Percentiles rank a stretch among this genome's conserved stretches.
Evolutionary conservation across 2,329 filamentous ascomycete species (phyloP).

Genomic region (Hymenotorrendiella dingleyae): DNA sequence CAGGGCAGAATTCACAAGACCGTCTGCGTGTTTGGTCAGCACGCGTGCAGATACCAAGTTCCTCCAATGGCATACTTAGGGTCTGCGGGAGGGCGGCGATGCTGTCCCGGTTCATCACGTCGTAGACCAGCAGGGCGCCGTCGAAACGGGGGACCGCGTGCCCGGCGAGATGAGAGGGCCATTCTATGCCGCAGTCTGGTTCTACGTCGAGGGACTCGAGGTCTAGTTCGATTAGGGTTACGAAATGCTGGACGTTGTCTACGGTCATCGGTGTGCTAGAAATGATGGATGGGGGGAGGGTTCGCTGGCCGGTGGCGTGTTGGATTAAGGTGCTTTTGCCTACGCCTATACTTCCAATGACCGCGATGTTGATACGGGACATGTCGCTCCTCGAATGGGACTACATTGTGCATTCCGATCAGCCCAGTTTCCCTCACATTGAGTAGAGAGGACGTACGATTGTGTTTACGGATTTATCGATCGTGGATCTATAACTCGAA

Average conservation of each 20-base stretch:
- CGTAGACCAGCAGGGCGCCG: slow-evolving; percentile 79
- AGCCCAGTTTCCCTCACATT: slow-evolving; percentile 6
- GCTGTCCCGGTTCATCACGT: slow-evolving; percentile 73
- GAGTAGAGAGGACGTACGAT: slow-evolving; percentile 18
- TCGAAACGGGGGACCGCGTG: slow-evolving; percentile 70
- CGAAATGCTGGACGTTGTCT: slow-evolving; percentile 51
- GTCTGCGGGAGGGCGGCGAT: slow-evolving; percentile 69
- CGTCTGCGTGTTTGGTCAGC: slow-evolving; percentile 46
- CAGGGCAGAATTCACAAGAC: slow-evolving; percentile 64
- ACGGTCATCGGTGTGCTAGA: slow-evolving; percentile 53
- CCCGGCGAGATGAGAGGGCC: slow-evolving; percentile 64
- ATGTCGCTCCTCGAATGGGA: slow-evolving; percentile 28
- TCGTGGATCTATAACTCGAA: slow-evolving; percentile 11
- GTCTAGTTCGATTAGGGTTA: slow-evolving; percentile 61
- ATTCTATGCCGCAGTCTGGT: slow-evolving; percentile 53
- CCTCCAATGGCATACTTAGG: slow-evolving; percentile 57
- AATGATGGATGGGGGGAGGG: slow-evolving; percentile 47
- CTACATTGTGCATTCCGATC: slow-evolving; percentile 14
- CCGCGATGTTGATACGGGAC: slow-evolving; percentile 57
- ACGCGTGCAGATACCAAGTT: slow-evolving; percentile 1
- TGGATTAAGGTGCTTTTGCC: slow-evolving; percentile 66
- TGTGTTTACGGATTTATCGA: slow-evolving; percentile 20
- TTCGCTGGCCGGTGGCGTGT: slow-evolving; percentile 50
- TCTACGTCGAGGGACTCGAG: slow-evolving; percentile 59
- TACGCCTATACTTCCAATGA: slow-evolving; percentile 60